These are phyloP conservation scores for Drechslerella dactyloides DNA, from an alignment of 2,329 filamentous ascomycete species.

Conservation along the genomic window DNA sequence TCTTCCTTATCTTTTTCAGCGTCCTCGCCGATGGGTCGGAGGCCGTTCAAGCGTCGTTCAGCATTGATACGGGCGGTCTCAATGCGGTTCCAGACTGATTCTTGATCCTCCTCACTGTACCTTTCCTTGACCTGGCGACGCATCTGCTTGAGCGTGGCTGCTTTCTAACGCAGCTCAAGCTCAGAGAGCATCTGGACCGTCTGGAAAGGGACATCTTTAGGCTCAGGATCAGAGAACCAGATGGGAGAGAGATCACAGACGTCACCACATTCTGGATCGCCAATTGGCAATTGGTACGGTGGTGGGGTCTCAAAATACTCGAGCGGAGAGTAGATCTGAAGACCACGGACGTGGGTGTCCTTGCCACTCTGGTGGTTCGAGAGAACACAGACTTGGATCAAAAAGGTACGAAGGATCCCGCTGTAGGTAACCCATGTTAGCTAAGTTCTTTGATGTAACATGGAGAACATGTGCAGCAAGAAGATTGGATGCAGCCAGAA, in stretches of 20 bases:
- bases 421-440: constrained; percentile 18
- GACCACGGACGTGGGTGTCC: constrained; percentile 92
- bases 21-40: constrained; percentile 1
- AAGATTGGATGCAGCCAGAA: no score
- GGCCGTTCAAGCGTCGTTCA: constrained; percentile 14
- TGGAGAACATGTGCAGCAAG: background rate
- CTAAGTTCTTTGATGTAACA: background rate
- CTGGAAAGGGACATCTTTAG: constrained; percentile 52
- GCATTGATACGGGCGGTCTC: constrained; percentile 24
- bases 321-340: constrained; percentile 73
- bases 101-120: constrained; percentile 15
- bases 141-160: constrained; percentile 31
- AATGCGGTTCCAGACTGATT: constrained; percentile 18
- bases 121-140: constrained; percentile 29
- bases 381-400: constrained; percentile 86
- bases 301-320: constrained; percentile 33
- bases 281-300: constrained; percentile 1
- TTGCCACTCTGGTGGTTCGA: constrained; percentile 99
- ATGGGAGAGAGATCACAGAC: constrained; percentile 28
- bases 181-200: constrained; percentile 54
- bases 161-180: constrained; percentile 53
- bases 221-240: constrained; percentile 28
- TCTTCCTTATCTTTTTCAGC: constrained; percentile 6
- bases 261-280: constrained; percentile 18
- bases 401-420: constrained; percentile 78